phyloP scores from a whole-genome alignment of 169 alveolate genomes.

The Eimeria necatrix region DNA sequence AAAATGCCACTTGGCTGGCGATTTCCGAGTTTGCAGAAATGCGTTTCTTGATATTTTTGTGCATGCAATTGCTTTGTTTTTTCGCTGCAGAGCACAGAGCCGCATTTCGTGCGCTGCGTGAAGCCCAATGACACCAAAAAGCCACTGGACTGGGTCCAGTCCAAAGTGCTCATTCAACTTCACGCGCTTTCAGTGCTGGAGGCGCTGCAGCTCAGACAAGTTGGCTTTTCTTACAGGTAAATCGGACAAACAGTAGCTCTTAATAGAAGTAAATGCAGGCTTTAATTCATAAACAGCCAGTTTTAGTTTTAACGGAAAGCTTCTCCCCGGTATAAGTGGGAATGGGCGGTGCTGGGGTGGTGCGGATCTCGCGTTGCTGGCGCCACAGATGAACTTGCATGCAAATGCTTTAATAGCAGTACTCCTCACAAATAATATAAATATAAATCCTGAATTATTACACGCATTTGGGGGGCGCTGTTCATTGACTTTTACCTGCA shows the following conservation, averaged over 20 bases:
- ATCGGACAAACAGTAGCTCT: not conserved
- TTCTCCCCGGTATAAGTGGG: too few relatives aligned
- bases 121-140: slow-evolving; percentile 94
- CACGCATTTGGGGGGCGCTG: not conserved
- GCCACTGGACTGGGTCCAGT: slow-evolving; percentile 93
- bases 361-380: too few relatives aligned
- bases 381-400: not conserved
- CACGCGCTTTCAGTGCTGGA: slow-evolving; percentile 95
- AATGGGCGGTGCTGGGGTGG: too few relatives aligned
- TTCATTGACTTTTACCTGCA: not conserved
- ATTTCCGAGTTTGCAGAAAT: not conserved
- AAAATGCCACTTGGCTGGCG: not conserved
- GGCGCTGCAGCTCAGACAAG: slow-evolving; percentile 93
- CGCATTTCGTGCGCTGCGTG: slow-evolving; percentile 95
- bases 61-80: not conserved
- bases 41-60: not conserved
- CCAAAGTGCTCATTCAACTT: slow-evolving; percentile 93
- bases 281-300: not conserved
- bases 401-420: too few relatives aligned
- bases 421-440: not conserved
- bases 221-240: slow-evolving; percentile 93
- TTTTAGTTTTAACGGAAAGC: not conserved
- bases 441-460: not conserved
- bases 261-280: not conserved
- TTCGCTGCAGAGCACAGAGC: slow-evolving; percentile 86